These are phyloP conservation scores for Hondaea fermentalgiana DNA, from an alignment of 108 stramenopile genomes.

Conservation along the genomic window DNA sequence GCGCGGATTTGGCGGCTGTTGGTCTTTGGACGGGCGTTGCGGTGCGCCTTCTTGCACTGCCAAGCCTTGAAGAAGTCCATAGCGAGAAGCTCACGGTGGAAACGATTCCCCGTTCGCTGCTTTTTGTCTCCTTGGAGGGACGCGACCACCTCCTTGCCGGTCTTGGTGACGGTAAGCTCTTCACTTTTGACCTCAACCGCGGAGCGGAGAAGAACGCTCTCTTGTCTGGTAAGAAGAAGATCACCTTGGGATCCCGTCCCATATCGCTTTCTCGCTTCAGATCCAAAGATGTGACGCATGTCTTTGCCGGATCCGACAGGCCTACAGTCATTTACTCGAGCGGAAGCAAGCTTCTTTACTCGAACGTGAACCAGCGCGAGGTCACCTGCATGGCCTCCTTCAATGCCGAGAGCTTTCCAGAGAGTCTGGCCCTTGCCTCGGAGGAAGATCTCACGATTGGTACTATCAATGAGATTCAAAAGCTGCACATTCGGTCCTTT, in stretches of 20 bases:
- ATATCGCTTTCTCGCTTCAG: conserved; percentile 61
- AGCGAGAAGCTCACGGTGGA: conserved; percentile 40
- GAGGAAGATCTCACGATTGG: conserved; percentile 76
- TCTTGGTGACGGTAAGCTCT: conserved; percentile 81
- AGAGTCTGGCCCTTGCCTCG: conserved; percentile 82
- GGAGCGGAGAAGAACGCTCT: conserved; percentile 33
- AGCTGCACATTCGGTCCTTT: conserved; percentile 86
- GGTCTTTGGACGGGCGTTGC: conserved; percentile 84
- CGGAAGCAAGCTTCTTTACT: conserved; percentile 78
- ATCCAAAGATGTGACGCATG: conserved; percentile 60
- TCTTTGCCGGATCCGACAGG: conserved; percentile 86
- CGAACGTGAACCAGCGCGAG: conserved; percentile 71
- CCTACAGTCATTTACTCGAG: conserved; percentile 89
- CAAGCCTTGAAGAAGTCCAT: conserved; percentile 44
- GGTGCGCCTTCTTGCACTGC: conserved; percentile 69
- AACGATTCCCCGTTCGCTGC: conserved; percentile 38
- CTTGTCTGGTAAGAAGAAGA: conserved; percentile 69
- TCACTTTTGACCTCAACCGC: conserved; percentile 64
- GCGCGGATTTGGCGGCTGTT: conserved; percentile 54
- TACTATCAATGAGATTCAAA: conserved; percentile 92
- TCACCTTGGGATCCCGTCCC: conserved; percentile 81
- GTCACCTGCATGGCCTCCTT: conserved; percentile 48
- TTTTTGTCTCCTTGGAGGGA: conserved; percentile 36
- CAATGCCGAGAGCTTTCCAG: conserved; percentile 51
- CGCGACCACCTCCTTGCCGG: conserved; percentile 84